Evolutionary conservation across 208 protist genomes (phyloP).

Genomic region (Histomonas meleagridis): DNA sequence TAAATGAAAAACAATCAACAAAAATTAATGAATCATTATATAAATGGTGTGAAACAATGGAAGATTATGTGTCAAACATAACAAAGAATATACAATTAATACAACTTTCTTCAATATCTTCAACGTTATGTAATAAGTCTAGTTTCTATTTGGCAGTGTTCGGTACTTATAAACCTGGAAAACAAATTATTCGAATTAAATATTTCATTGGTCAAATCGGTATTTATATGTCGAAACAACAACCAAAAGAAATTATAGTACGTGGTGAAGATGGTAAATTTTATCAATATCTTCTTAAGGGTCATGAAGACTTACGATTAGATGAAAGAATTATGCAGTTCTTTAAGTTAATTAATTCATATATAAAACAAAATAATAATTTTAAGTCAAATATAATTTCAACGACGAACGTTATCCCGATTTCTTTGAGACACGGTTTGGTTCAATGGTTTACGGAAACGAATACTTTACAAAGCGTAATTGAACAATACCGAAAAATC

Average conservation of each 20-base stretch:
- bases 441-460: background rate
- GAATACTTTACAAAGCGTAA: background rate
- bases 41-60: background rate
- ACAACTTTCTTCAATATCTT: background rate
- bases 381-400: background rate
- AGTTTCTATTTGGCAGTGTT: background rate
- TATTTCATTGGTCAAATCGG: conserved; percentile 26
- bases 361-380: background rate
- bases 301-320: conserved; percentile 6
- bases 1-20: too few relatives aligned
- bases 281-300: conserved; percentile 30
- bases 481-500: background rate
- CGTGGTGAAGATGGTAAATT: conserved; percentile 29
- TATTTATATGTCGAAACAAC: conserved; percentile 25
- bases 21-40: background rate
- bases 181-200: background rate
- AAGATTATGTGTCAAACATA: background rate
- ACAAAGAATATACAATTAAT: background rate
- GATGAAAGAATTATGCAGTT: conserved; percentile 39
- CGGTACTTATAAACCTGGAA: conserved; percentile 11
- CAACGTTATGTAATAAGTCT: background rate
- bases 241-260: conserved; percentile 13
- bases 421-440: background rate
- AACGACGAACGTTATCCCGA: background rate
- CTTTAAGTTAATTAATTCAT: background rate